A percentile compares a stretch with the other conserved stretches of the same genome.
phyloP scores from a whole-genome alignment of 495 filamentous ascomycete species.

The Penicillium flavigenum region DNA sequence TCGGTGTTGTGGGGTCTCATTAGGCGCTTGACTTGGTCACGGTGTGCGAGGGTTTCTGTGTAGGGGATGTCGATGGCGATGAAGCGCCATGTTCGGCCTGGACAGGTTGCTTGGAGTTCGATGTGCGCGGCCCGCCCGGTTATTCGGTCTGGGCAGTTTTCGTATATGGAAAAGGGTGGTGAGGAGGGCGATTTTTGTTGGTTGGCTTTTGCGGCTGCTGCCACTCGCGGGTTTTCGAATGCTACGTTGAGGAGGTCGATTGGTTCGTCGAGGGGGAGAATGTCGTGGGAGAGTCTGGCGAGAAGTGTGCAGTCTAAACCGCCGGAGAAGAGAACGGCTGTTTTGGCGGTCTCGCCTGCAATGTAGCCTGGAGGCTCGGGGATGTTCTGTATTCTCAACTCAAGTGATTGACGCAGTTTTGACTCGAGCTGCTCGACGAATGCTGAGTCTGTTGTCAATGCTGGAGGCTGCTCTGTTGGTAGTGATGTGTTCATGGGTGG shows the following conservation, averaged over 20 bases:
- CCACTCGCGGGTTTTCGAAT: constrained; percentile 86
- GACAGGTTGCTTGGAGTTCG: constrained; percentile 72
- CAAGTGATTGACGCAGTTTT: constrained; percentile 63
- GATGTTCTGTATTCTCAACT: constrained; percentile 64
- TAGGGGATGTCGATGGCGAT: constrained; percentile 83
- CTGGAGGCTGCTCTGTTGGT: constrained; percentile 34
- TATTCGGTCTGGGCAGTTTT: constrained; percentile 82
- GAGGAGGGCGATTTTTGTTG: constrained; percentile 7
- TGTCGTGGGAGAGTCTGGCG: constrained; percentile 78
- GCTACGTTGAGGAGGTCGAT: constrained; percentile 95
- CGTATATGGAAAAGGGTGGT: constrained; percentile 55
- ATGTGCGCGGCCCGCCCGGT: constrained; percentile 75
- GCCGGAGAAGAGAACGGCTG: constrained; percentile 91
- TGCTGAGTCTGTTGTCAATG: constrained; percentile 48
- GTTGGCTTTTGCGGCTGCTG: constrained; percentile 35
- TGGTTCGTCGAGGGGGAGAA: constrained; percentile 62
- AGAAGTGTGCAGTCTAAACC: constrained; percentile 91
- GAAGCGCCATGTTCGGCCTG: constrained; percentile 74
- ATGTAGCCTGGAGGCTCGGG: constrained; percentile 49
- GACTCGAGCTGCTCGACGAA: constrained; percentile 57
- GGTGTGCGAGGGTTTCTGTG: constrained; percentile 67
- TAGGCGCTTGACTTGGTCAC: constrained; percentile 65
- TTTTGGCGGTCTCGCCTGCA: constrained; percentile 42
- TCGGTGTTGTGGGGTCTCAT: constrained; percentile 95
- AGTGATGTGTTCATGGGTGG: constrained; percentile 60